Evolutionary conservation across 2,329 filamentous ascomycete genomes (phyloP).

Genomic region (Ascochyta lentis): DNA sequence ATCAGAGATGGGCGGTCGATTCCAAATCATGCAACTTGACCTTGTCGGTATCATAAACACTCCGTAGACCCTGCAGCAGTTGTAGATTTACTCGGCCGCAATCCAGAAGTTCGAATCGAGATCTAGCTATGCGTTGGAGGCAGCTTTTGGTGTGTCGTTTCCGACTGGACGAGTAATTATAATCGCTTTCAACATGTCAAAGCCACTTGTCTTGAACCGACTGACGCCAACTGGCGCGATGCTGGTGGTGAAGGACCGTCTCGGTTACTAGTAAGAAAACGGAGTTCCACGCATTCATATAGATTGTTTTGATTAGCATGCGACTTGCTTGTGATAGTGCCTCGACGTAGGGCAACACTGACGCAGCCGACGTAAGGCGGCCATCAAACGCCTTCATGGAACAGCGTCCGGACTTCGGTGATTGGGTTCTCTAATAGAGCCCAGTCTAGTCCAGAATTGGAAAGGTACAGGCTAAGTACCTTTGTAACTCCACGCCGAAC

Average conservation of each 20-base stretch:
- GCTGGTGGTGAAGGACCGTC: background rate
- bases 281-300: background rate
- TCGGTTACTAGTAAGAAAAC: background rate
- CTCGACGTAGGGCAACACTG: background rate
- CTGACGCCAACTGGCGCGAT: too few relatives aligned
- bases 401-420: conserved; percentile 2
- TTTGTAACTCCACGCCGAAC: background rate
- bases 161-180: too few relatives aligned
- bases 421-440: background rate
- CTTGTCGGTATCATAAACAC: too few relatives aligned
- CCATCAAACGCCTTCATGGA: background rate
- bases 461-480: conserved; percentile 2
- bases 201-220: too few relatives aligned
- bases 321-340: background rate
- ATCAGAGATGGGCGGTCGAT: background rate
- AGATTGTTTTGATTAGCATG: background rate
- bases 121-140: too few relatives aligned
- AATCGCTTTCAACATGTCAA: too few relatives aligned
- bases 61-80: background rate
- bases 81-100: background rate
- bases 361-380: background rate
- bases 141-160: too few relatives aligned
- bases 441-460: conserved; percentile 5
- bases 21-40: background rate
- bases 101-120: background rate